Base-by-base conservation (phyloP, 441 rosid genomes). In the Bocquillonia castaneifolia region DNA sequence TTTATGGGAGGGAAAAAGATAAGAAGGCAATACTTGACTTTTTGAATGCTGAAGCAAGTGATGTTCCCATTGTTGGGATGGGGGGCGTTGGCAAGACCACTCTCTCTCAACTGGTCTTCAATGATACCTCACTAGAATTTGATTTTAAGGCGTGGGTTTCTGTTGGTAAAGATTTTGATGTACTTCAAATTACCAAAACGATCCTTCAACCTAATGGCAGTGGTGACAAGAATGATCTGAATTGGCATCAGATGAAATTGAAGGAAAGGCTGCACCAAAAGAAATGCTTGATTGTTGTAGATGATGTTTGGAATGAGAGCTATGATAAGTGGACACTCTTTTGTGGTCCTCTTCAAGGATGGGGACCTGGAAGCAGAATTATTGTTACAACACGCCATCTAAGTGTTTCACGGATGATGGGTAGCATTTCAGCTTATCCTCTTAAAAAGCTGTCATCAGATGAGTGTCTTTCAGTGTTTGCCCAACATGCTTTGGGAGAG, bases 231-330 rank as follows among this genome's bases (percentile, higher is more conserved):
- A 44, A 62, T 10, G 65, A 74, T 61, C 17, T 53, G 12, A 53
- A 66, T 39, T 54, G 23, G 10, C 70, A 58, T 29, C 78, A 70
- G 54, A 20, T 34, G 4, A 60, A 48, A 47, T 42, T 75, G 36
- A 66, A 70, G 37, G 72, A 66, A 53, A 42, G 71, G 23, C 64
- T n/a, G 32, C 23, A n/a, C 10, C 37, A 22, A 50, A 60, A 39
- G 50, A 47, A 40, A 20, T 37, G 29, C n/a, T 60, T 1, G 23
- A 23, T 40, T 47, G 64, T 70, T 15, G 36, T 75, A 20, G 74
- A 75, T 44, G 78, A 75, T 65, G 68, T 75, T 5, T 70, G 74
- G 78, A 75, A 26, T 59, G 78, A 75, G 29, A 44, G 13, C 36
- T 36, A 66, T n/a, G n/a, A n/a, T n/a, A n/a, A n/a, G n/a, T n/a